A percentile compares a stretch with the other conserved stretches of the same genome.
These are phyloP conservation scores for Eucalyptus brandiana DNA, from an alignment of 345 rosid species.

Conservation along the genomic window DNA sequence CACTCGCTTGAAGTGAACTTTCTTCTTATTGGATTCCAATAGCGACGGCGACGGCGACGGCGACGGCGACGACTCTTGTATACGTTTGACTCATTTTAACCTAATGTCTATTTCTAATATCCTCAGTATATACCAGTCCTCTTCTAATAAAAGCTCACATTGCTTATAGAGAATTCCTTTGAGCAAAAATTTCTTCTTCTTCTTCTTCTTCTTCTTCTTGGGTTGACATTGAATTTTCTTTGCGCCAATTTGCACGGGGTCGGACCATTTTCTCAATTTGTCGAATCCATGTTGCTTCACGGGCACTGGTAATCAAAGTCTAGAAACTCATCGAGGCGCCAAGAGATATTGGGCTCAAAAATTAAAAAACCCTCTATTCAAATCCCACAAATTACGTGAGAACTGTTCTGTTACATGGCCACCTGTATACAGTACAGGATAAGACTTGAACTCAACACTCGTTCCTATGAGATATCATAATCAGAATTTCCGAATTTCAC, in stretches of 20 bases:
- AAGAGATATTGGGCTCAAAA: not conserved
- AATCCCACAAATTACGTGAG: not conserved
- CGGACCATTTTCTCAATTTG: not conserved
- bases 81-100: not conserved
- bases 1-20: not conserved
- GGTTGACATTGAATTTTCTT: not conserved
- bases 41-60: not conserved
- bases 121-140: not conserved
- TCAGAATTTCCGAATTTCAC: not conserved
- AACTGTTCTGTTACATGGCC: not conserved
- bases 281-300: not conserved
- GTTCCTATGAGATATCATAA: not conserved
- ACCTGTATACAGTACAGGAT: not conserved
- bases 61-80: not conserved
- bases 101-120: not conserved
- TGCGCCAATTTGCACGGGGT: not conserved
- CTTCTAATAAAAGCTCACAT: not conserved
- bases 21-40: not conserved
- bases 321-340: not conserved
- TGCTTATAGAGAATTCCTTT: not conserved
- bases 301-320: not conserved
- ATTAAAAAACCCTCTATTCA: not conserved
- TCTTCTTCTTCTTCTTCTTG: not conserved
- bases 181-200: not conserved
- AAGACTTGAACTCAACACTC: not conserved